Conservation (phyloP, 495 filamentous ascomycete genomes). For the Podospora bellae-mahoneyi region DNA sequence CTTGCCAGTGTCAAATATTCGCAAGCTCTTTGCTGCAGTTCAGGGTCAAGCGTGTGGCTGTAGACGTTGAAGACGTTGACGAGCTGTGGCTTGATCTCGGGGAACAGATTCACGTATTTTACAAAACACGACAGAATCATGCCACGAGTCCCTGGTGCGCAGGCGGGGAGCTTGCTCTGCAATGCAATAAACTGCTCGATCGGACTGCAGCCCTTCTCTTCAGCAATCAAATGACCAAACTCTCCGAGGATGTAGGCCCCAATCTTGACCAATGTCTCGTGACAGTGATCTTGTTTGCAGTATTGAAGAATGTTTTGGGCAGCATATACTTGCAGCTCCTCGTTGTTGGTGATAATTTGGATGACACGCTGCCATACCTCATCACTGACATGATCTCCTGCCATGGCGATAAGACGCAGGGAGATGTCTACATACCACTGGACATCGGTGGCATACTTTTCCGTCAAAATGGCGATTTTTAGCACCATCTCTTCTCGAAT, state of each 20-base stretch:
- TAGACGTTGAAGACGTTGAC: conserved; percentile 86
- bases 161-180: conserved; percentile 83
- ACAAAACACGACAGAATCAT: conserved; percentile 94
- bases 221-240: conserved; percentile 97
- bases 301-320: conserved; percentile 88
- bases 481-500: conserved; percentile 99
- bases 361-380: conserved; percentile 99
- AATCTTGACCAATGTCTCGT: conserved; percentile 96
- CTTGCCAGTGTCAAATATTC: conserved; percentile 89
- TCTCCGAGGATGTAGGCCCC: conserved; percentile 94
- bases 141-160: conserved; percentile 82
- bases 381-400: conserved; percentile 97
- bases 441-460: conserved; percentile 97
- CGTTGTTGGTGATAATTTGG: conserved; percentile 99
- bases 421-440: conserved; percentile 99
- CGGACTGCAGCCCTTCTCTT: conserved; percentile 85
- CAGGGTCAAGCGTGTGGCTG: conserved; percentile 91
- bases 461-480: conserved; percentile 96
- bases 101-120: conserved; percentile 98
- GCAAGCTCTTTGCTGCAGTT: conserved; percentile 93
- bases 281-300: conserved; percentile 84
- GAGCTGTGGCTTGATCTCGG: conserved; percentile 95
- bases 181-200: conserved; percentile 97
- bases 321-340: conserved; percentile 94
- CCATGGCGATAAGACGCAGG: conserved; percentile 88